Percentiles rank a stretch among this genome's conserved stretches.
phyloP scores from a whole-genome alignment of 2,329 filamentous ascomycete genomes.

The Ascochyta rabiei region DNA sequence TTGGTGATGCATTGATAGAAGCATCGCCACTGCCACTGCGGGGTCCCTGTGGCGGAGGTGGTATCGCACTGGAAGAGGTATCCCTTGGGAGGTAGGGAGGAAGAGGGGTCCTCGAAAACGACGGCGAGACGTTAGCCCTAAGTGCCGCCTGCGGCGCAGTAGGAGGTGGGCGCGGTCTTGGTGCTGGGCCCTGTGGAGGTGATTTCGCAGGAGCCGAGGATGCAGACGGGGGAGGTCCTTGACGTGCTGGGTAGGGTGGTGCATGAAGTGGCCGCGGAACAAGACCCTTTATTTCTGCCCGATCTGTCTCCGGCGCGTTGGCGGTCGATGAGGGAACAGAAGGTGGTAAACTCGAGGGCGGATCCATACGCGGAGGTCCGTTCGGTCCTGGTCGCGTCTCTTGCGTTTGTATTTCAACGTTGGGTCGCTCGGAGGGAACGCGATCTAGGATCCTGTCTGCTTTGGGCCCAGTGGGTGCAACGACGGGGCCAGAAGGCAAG shows the following conservation, averaged over 20 bases:
- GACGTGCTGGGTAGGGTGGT: slow-evolving; percentile 16
- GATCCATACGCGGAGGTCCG: slow-evolving; percentile 33
- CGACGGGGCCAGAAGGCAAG: slow-evolving; percentile 18
- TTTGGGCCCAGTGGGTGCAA: slow-evolving; percentile 51
- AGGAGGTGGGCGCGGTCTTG: slow-evolving; percentile 36
- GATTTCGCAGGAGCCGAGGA: slow-evolving; percentile 28
- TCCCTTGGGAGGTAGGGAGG: slow-evolving; percentile 34
- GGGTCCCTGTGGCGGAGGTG: slow-evolving; percentile 30
- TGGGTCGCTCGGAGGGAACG: slow-evolving; percentile 31
- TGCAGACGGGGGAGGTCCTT: slow-evolving; percentile 15
- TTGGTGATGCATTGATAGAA: slow-evolving; percentile 44
- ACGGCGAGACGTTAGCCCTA: slow-evolving; percentile 42
- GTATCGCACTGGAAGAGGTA: slow-evolving; percentile 35
- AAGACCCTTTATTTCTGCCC: slow-evolving; percentile 21
- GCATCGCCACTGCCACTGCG: slow-evolving; percentile 28
- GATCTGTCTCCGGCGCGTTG: slow-evolving; percentile 18
- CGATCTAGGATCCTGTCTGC: slow-evolving; percentile 44
- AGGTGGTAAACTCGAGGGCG: slow-evolving; percentile 24
- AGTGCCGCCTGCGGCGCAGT: slow-evolving; percentile 43
- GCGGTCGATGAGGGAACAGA: slow-evolving; percentile 15
- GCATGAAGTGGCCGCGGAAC: background rate
- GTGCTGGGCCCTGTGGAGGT: slow-evolving; percentile 39
- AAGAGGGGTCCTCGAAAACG: slow-evolving; percentile 38
- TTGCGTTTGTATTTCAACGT: slow-evolving; percentile 26
- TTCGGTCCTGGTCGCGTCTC: slow-evolving; percentile 24